Evolutionary conservation across 1,284 basidiomycete genomes (phyloP).

Genomic region (Pseudozyma pruni): DNA sequence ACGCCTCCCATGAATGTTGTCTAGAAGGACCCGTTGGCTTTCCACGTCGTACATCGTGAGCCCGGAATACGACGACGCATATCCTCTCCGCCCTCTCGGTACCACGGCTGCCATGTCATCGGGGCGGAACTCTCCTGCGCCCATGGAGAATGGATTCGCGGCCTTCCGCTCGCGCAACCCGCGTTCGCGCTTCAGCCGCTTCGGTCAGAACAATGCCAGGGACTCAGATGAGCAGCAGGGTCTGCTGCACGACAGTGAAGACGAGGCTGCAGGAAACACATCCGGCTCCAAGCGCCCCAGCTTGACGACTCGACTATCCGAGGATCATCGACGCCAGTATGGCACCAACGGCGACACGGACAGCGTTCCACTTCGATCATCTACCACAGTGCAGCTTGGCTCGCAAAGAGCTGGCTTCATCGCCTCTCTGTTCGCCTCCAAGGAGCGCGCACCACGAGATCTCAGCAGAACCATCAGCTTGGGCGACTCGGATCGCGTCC

Average conservation of each 20-base stretch:
- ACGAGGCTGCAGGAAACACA: slow-evolving; percentile 7
- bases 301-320: slow-evolving; percentile 29
- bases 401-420: slow-evolving; percentile 33
- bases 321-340: slow-evolving; percentile 44
- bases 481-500: slow-evolving; percentile 29
- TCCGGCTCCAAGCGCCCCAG: slow-evolving; percentile 16
- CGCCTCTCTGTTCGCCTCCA: slow-evolving; percentile 29
- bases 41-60: slow-evolving; percentile 13
- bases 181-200: slow-evolving; percentile 39
- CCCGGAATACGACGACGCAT: slow-evolving; percentile 19
- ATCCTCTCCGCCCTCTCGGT: slow-evolving; percentile 18
- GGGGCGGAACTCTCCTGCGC: slow-evolving; percentile 37
- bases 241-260: slow-evolving; percentile 35
- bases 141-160: slow-evolving; percentile 33
- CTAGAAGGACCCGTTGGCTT: slow-evolving; percentile 10
- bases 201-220: slow-evolving; percentile 43
- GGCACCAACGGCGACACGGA: slow-evolving; percentile 27
- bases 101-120: slow-evolving; percentile 25
- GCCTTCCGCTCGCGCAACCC: slow-evolving; percentile 41
- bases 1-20: slow-evolving; percentile 30
- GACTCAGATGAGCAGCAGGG: slow-evolving; percentile 50
- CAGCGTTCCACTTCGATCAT: slow-evolving; percentile 13
- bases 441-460: slow-evolving; percentile 21
- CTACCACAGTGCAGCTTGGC: slow-evolving; percentile 21
- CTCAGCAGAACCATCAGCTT: slow-evolving; percentile 39